A percentile compares a stretch with the other conserved stretches of the same genome.
Evolutionary conservation across 305 asterid species (phyloP).

Genomic region (Solanum chacoense): DNA sequence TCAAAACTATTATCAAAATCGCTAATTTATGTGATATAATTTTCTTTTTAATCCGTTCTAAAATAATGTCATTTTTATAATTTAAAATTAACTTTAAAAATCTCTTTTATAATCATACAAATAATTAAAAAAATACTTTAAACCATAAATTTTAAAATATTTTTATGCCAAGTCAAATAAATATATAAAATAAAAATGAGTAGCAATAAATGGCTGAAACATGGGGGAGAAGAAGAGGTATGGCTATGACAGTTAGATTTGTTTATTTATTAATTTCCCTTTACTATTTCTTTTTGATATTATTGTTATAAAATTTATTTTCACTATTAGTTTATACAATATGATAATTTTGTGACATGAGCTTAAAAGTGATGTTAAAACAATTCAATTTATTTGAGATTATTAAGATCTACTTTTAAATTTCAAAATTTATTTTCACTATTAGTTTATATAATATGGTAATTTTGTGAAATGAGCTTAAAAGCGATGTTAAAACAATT

Average conservation of each 20-base stretch:
- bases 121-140: background rate
- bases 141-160: background rate
- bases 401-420: background rate
- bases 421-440: background rate
- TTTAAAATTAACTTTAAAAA: no score
- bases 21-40: no score
- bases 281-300: background rate
- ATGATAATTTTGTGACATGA: background rate
- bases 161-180: background rate
- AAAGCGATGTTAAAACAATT: no score
- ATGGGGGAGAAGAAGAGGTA: background rate
- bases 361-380: background rate
- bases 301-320: background rate
- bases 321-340: background rate
- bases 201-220: background rate
- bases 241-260: background rate
- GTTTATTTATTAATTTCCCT: background rate
- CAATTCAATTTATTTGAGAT: background rate
- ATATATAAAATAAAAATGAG: background rate
- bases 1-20: no score
- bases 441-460: background rate
- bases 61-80: no score
- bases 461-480: background rate
- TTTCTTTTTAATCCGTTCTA: background rate
- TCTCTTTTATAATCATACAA: background rate